These are phyloP conservation scores for Mariannaea elegans DNA, from an alignment of 2,329 filamentous ascomycete genomes.

Conservation along the genomic window DNA sequence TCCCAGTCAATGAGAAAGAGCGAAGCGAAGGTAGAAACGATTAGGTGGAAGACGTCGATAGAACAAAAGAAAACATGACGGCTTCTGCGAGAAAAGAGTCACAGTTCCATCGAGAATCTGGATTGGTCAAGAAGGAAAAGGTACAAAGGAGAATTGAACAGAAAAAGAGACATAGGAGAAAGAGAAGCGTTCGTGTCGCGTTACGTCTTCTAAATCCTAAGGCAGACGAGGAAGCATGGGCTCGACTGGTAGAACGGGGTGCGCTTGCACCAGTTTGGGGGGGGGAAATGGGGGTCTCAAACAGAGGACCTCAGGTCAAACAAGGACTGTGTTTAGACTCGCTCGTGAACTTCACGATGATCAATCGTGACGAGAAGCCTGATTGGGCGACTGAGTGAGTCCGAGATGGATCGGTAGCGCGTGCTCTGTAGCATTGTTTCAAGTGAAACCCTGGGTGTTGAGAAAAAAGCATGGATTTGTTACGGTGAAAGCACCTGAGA, in stretches of 20 bases:
- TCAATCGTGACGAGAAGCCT: slow-evolving; percentile 22
- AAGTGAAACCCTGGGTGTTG: slow-evolving; percentile 58
- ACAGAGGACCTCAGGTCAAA: slow-evolving; percentile 36
- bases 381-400: slow-evolving; percentile 32
- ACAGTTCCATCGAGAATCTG: slow-evolving; percentile 20
- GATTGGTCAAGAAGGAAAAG: slow-evolving; percentile 15
- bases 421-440: slow-evolving; percentile 48
- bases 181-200: background rate
- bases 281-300: slow-evolving; percentile 29
- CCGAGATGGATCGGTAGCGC: slow-evolving; percentile 28
- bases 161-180: background rate
- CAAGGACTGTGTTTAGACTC: slow-evolving; percentile 38
- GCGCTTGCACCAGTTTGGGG: slow-evolving; percentile 22
- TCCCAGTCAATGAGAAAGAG: slow-evolving; percentile 40
- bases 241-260: background rate
- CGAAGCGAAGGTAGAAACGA: slow-evolving; percentile 42
- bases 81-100: slow-evolving; percentile 24
- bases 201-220: slow-evolving; percentile 12
- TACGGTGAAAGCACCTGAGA: slow-evolving; percentile 36
- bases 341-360: slow-evolving; percentile 25
- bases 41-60: slow-evolving; percentile 39
- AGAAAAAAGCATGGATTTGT: slow-evolving; percentile 40
- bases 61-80: slow-evolving; percentile 19
- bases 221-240: slow-evolving; percentile 14
- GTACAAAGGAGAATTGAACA: slow-evolving; percentile 32